Base-by-base conservation (phyloP, 805 yeast species). In the Alloascoidea hylecoeti region DNA sequence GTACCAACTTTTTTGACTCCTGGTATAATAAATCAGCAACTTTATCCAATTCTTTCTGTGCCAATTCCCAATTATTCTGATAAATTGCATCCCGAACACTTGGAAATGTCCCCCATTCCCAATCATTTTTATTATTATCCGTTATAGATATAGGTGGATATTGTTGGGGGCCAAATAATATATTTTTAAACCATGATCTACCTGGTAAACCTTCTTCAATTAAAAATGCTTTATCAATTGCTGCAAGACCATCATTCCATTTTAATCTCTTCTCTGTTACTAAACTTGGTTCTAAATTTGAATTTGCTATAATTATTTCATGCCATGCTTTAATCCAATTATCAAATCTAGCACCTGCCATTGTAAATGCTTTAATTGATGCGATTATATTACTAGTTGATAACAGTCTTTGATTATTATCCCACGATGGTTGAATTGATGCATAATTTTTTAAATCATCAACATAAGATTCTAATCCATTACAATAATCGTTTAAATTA, bases 231-330 rank as follows among this genome's bases (percentile, higher is more conserved):
- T 68, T 69, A 44, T 76, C 78, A 41, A 82, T 62, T 13, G 58
- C 53, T 3, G 71, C 55, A 48, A 84, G 56, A 42, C 73, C 72
- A n/a, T 73, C 66, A 55, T 88, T 88, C 83, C 92, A 81, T 40
- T 72, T 73, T 78, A 83, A 72, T 48, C 97, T 64, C 44, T 72
- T 75, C 35, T 77, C 74, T 0, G 88, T 68, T 32, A 83, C 58
- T 40, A 79, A 52, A 1, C 85, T 72, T 1, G 94, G 86, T 51
- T 88, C 94, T 3, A 74, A 49, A 2, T 80, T 88, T 3, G 68
- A 61, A 36, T 65, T 69, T 19, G 66, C 63, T 28, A 56, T 46
- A 2, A 70, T 70, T 15, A 72, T 57, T 19, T 69, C 68, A 16
- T 56, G 52, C 96, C 96, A 88, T 4, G 77, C 72, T 16, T 58